Percentiles rank a stretch among this genome's conserved stretches.
Conservation (phyloP, 2,329 filamentous ascomycete species). For the Dothiorella sarmentorum region DNA sequence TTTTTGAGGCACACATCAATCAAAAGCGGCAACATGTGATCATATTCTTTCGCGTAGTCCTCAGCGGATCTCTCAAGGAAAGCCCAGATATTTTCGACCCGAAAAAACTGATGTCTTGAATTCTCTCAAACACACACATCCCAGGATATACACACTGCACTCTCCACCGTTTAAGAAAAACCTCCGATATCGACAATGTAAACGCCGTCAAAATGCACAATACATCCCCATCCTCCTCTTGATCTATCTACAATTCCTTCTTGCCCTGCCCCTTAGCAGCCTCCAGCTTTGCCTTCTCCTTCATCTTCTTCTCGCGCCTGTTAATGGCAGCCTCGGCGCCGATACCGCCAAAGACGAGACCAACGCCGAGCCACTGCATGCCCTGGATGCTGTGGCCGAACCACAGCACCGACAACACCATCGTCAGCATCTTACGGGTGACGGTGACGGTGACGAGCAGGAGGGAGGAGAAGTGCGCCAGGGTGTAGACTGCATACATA, state of each 20-base stretch:
- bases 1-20: no score
- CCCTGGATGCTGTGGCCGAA: conserved; percentile 82
- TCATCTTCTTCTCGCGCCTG: conserved; percentile 76
- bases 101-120: no score
- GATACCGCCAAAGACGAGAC: conserved; percentile 90
- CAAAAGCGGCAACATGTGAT: no score
- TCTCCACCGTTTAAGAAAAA: no score
- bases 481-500: conserved; percentile 65
- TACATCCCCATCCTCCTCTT: not conserved
- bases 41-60: no score
- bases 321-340: conserved; percentile 84
- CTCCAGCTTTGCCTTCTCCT: conserved; percentile 60
- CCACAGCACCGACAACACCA: conserved; percentile 92
- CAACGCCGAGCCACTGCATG: conserved; percentile 95
- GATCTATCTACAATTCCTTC: conserved; percentile 21
- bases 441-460: conserved; percentile 95
- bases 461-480: conserved; percentile 86
- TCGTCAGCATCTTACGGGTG: conserved; percentile 98
- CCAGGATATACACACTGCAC: no score
- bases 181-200: no score
- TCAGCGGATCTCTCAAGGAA: no score
- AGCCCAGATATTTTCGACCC: no score
- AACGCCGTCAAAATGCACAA: no score
- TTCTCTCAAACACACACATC: no score
- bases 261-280: conserved; percentile 17